These are phyloP conservation scores for Nicotiana noctiflora DNA, from an alignment of 257 asterid genomes.

Conservation along the genomic window DNA sequence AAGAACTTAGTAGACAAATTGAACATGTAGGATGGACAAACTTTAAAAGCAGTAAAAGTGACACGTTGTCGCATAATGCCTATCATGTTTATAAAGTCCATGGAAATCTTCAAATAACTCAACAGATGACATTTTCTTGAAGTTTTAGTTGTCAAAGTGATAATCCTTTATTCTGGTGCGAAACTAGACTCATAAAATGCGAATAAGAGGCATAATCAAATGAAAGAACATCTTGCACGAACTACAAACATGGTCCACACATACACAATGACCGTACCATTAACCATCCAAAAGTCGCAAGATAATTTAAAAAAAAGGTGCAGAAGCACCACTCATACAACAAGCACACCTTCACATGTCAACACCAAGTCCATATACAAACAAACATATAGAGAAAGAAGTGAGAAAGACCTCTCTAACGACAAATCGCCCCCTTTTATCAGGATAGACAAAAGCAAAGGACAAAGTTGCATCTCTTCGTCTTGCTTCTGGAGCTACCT, in stretches of 20 bases:
- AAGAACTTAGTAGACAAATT: not conserved
- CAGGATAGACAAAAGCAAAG: slow-evolving; percentile 73
- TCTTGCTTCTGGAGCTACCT: slow-evolving; percentile 80
- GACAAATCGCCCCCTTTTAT: slow-evolving; percentile 65
- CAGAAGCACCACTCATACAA: not conserved
- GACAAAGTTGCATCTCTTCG: slow-evolving; percentile 62
- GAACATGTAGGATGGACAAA: not conserved
- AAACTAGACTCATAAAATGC: not conserved
- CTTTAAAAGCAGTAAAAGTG: not conserved
- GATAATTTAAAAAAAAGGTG: not conserved
- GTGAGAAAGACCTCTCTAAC: slow-evolving; percentile 45
- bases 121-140: not conserved
- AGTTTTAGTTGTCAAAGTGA: not conserved
- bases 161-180: not conserved
- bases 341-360: not conserved
- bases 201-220: not conserved
- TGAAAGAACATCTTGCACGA: not conserved
- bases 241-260: not conserved
- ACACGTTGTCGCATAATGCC: not conserved
- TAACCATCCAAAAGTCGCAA: not conserved
- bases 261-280: not conserved
- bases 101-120: not conserved
- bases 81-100: not conserved
- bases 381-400: not conserved
- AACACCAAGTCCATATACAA: not conserved